phyloP scores from a whole-genome alignment of 176 grass and related monocot species.

The Ensete glaucum region DNA sequence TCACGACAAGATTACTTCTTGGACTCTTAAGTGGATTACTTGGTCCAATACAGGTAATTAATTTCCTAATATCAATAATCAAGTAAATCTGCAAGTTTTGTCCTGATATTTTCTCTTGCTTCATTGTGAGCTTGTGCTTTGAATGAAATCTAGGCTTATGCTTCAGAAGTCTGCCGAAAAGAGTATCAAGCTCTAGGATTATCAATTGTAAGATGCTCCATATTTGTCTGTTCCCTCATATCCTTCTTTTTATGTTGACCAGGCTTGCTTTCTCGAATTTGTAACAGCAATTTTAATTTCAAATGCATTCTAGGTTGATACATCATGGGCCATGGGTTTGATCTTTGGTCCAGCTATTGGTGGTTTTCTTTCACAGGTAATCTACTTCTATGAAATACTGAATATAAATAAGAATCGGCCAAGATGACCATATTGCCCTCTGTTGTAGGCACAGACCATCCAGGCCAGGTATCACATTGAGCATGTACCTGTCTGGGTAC shows the following conservation, averaged over 20 bases:
- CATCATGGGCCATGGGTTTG: conserved; percentile 52
- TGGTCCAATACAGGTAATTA: conserved; percentile 35
- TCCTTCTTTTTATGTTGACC: not conserved
- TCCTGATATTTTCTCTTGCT: not conserved
- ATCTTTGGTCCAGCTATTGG: conserved; percentile 68
- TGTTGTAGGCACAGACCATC: too few relatives aligned
- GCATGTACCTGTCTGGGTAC: not conserved
- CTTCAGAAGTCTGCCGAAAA: conserved; percentile 55
- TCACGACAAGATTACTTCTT: conserved; percentile 38
- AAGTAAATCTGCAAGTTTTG: not conserved
- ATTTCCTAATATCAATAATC: not conserved
- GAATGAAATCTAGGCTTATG: conserved; percentile 49
- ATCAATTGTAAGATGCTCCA: conserved; percentile 40
- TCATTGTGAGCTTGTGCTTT: not conserved
- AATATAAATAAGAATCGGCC: not conserved
- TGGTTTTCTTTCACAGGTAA: conserved; percentile 65
- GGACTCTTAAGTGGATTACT: conserved; percentile 47
- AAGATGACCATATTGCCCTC: not conserved
- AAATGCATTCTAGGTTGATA: conserved; percentile 36
- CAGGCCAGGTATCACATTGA: not conserved
- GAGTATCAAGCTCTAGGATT: conserved; percentile 65
- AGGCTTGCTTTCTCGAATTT: not conserved
- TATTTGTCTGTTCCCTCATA: not conserved
- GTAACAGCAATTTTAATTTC: not conserved
- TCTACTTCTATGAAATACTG: not conserved